A percentile compares a stretch with the other conserved stretches of the same genome.
phyloP scores from a whole-genome alignment of 2,329 filamentous ascomycete species.

The Chaetomium strumarium region DNA sequence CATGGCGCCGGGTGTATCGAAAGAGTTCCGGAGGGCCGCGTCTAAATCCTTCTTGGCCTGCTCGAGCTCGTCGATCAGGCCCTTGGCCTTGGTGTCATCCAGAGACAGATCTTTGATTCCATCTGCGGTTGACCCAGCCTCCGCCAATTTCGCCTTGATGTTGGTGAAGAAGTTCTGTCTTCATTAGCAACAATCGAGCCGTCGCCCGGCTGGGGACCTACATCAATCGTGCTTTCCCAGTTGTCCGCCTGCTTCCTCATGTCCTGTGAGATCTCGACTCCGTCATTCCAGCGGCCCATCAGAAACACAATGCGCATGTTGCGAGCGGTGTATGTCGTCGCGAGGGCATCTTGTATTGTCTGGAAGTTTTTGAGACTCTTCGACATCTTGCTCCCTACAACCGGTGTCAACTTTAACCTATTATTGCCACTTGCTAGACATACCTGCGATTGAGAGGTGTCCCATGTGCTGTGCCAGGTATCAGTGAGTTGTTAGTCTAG shows the following conservation, averaged over 20 bases:
- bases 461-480: slow-evolving; percentile 64
- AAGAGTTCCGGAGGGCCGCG: slow-evolving; percentile 69
- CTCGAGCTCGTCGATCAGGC: slow-evolving; percentile 31
- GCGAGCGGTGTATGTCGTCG: slow-evolving; percentile 64
- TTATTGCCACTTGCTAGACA: neutral
- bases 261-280: slow-evolving; percentile 83
- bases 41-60: slow-evolving; percentile 51
- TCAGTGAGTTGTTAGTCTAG: neutral
- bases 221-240: slow-evolving; percentile 65
- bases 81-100: slow-evolving; percentile 15
- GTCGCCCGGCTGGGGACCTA: neutral
- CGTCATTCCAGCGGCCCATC: slow-evolving; percentile 83
- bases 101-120: slow-evolving; percentile 25
- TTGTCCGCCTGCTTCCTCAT: slow-evolving; percentile 66
- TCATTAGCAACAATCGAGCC: slow-evolving; percentile 3
- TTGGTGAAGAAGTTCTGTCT: slow-evolving; percentile 37
- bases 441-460: slow-evolving; percentile 64
- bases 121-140: slow-evolving; percentile 20
- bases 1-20: slow-evolving; percentile 80
- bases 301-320: slow-evolving; percentile 81
- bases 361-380: slow-evolving; percentile 96
- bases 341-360: slow-evolving; percentile 79
- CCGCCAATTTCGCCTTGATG: slow-evolving; percentile 34
- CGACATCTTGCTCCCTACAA: slow-evolving; percentile 79
- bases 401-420: neutral